Base-by-base conservation (phyloP, 78 protist genomes). In the Dictyostelium citrinum region DNA sequence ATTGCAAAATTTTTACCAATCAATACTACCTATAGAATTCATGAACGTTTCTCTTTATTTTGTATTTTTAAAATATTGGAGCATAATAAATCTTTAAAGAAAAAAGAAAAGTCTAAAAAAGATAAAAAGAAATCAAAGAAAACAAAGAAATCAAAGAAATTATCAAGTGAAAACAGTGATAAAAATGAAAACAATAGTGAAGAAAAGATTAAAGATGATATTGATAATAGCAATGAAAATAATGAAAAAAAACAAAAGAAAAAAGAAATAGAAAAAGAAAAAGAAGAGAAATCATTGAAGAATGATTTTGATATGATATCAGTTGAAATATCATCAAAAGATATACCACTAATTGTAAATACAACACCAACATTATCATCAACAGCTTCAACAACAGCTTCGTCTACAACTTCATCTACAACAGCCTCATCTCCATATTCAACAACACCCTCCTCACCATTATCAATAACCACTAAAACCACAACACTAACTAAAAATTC, bases 31-130 rank as follows among this genome's bases (percentile, higher is more conserved):
- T 68, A 43, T 49, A 76, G 72, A 29, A 10, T 83, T 9, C 90
- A 70, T 7, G 64, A 76, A 41, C 43, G 70, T 43, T 83, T 83
- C 49, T 75, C 90, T 31, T n/a, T 83, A 9, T 83, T 33, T 33
- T 45, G 81, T 12, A 83, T 83, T 24, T 67, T 27, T 16, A 70
- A 70, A 27, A 43, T 83, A 9, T 83, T 83, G n/a, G 51, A 64
- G 27, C 14, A 29, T 27, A 24, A 12, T 24, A 64, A 64, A 64
- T n/a, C 35, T 11, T 24, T 61, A n/a, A 64, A 24, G 11, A 64
- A 64, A 11, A 64, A 64, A 64, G 31, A n/a, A 64, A 64, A 64
- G 11, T 64, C 72, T 1, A 64, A 64, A 64, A 64, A 64, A 24
- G 35, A 64, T 27, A 64, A 64, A 27, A 24, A 64, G 31, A 24